Evolutionary conservation across 805 yeast species (phyloP), one percentile per base, ranked within the genome.

Genomic region (Saccharomyces mikatae): DNA sequence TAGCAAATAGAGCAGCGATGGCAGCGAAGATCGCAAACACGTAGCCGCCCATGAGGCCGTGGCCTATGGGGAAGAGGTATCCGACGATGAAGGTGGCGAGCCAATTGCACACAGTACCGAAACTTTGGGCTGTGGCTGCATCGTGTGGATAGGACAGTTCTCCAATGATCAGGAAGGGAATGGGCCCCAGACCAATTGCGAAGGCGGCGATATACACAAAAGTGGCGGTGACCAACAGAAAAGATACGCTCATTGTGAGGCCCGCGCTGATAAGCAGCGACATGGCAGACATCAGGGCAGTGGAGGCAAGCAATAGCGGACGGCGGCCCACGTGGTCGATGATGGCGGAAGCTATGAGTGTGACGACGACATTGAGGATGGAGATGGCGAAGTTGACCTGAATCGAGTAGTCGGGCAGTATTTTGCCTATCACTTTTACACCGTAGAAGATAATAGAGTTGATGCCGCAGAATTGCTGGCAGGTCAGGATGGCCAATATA

Each of bases 361-460:
- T 94, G 47, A 89, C 81, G 2, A 83, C 72, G 26, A 86, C 83
- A 67, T 92, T 92, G 4, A 86, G 78, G 0, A 84, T 60, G 1
- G 97, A 87, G 32, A 94, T 85, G 50, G 82, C 67, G 62, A 92
- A 83, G 64, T 91, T 92, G 60, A 91, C 80, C 9, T 78, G 61
- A 4, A 86, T 80, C 1, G 97, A 84, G 53, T 80, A 76, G 11
- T 80, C 72, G 1, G 98, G 97, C 58, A 89, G 78, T 4, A 87
- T 72, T 6, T 80, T 73, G n/a, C 84, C 76, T 51, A 94, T 74
- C 0, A 92, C 87, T 13, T 88, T 81, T 4, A 92, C 97, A 4
- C 99, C 99, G 68, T 92, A 94, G 67, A 92, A 89, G 22, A 94
- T 82, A 56, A 94, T 89, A 1, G 96, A 83, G 69, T 94, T 94